These are phyloP conservation scores for Mastigamoeba balamuthi DNA, from an alignment of 78 protist genomes.

Conservation along the genomic window DNA sequence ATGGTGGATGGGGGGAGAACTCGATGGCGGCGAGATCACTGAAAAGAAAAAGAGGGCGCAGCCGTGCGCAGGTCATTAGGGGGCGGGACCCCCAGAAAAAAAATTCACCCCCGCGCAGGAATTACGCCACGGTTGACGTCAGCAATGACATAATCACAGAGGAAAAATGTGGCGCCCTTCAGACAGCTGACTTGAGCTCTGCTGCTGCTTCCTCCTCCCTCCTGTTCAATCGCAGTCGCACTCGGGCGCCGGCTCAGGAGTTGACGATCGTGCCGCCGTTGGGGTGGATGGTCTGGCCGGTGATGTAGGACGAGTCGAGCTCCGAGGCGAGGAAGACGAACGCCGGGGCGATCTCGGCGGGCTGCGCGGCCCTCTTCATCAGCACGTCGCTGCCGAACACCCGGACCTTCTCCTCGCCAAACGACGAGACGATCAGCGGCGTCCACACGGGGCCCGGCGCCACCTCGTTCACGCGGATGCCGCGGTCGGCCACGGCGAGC, in stretches of 20 bases:
- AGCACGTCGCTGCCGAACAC: background rate
- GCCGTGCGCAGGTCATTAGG: too few species aligned
- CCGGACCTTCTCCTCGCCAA: background rate
- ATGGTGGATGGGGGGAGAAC: background rate
- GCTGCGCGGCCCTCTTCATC: conserved; percentile 10
- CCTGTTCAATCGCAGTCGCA: too few species aligned
- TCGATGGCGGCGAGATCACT: too few species aligned
- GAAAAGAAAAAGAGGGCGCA: too few species aligned
- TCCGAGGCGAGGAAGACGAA: conserved; percentile 13
- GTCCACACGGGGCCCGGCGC: conserved; percentile 50
- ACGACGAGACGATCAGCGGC: conserved; percentile 10
- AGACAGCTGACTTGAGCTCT: too few species aligned
- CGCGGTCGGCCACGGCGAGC: conserved; percentile 10
- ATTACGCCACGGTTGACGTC: too few species aligned
- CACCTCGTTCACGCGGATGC: conserved; percentile 37
- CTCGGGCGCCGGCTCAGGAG: too few species aligned
- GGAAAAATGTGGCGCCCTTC: too few species aligned
- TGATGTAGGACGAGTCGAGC: conserved; percentile 9
- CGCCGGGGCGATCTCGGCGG: conserved; percentile 16
- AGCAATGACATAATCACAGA: too few species aligned
- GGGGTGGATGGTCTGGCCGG: conserved; percentile 15
- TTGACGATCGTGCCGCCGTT: conserved; percentile 9
- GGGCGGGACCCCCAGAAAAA: too few species aligned
- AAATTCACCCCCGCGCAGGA: too few species aligned
- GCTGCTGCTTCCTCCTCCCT: too few species aligned